Conservation (phyloP, 1,284 basidiomycete genomes). For the Puccinia coronata region DNA sequence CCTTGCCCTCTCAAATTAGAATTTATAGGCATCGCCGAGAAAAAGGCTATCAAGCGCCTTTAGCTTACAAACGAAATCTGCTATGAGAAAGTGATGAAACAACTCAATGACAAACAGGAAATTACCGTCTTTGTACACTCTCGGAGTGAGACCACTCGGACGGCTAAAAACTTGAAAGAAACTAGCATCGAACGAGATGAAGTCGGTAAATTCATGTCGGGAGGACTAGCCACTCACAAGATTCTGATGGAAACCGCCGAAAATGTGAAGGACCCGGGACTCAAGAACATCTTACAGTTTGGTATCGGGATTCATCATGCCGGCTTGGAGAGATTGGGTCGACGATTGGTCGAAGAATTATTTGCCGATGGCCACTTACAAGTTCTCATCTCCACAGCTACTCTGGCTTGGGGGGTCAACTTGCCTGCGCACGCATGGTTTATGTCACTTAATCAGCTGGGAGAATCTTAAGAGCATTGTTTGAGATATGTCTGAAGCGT, state of each 20-base stretch:
- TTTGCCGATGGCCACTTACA: constrained; percentile 91
- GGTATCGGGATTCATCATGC: constrained; percentile 98
- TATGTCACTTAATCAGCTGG: constrained; percentile 62
- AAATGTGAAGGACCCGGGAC: constrained; percentile 78
- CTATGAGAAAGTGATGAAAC: constrained; percentile 81
- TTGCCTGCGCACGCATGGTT: constrained; percentile 97
- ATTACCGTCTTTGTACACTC: constrained; percentile 97
- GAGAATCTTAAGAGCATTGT: constrained; percentile 89
- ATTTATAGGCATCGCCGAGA: constrained; percentile 96
- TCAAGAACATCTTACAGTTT: constrained; percentile 89
- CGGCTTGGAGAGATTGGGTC: constrained; percentile 95
- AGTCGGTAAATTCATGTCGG: constrained; percentile 89
- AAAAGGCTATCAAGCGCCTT: constrained; percentile 98
- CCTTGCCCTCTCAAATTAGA: constrained; percentile 95
- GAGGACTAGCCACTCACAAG: constrained; percentile 82
- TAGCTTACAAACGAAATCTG: constrained; percentile 99
- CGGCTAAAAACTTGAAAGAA: constrained; percentile 90
- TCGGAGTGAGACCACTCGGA: constrained; percentile 97
- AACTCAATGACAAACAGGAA: constrained; percentile 66
- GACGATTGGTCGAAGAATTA: constrained; percentile 88
- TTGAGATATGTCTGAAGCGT: constrained; percentile 95
- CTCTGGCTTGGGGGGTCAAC: constrained; percentile 99
- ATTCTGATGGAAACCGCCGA: constrained; percentile 81
- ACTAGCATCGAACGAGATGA: constrained; percentile 95
- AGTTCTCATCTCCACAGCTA: constrained; percentile 94